phyloP scores from a whole-genome alignment of 768 basidiomycete genomes.

The Dendrothele bispora region DNA sequence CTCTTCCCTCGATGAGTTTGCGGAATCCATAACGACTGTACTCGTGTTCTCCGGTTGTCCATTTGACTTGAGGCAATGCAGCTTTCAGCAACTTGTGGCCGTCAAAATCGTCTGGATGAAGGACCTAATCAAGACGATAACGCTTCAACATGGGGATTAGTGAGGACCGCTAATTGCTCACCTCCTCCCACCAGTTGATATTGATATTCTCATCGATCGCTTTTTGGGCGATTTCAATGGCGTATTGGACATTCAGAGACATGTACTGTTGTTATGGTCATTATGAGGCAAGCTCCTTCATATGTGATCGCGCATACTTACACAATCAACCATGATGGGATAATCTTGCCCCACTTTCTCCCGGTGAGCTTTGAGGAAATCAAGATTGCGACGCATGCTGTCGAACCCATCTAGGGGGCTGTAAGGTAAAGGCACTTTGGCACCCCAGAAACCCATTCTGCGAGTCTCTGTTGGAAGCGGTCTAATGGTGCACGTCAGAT shows the following conservation, averaged over 20 bases:
- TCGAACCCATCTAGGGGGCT: constrained; percentile 26
- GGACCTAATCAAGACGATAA: background rate
- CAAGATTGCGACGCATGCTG: constrained; percentile 27
- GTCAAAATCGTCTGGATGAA: constrained; percentile 28
- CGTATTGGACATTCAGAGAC: constrained; percentile 29
- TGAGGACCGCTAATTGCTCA: background rate
- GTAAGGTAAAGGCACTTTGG: constrained; percentile 30
- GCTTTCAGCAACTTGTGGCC: constrained; percentile 27
- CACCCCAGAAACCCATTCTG: constrained; percentile 27
- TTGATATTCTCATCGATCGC: constrained; percentile 26
- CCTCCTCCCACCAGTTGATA: constrained; percentile 33
- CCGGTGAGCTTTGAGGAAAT: constrained; percentile 27
- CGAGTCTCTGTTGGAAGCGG: constrained; percentile 22
- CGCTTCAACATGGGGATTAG: background rate
- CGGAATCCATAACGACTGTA: constrained; percentile 32
- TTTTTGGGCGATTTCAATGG: constrained; percentile 25
- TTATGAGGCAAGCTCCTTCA: background rate
- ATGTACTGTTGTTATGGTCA: constrained; percentile 15
- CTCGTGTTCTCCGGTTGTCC: constrained; percentile 31
- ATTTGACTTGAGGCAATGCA: constrained; percentile 29
- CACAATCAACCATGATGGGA: constrained; percentile 25
- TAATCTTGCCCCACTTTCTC: constrained; percentile 27
- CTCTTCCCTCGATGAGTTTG: constrained; percentile 28
- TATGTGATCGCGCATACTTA: background rate
- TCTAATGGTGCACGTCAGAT: background rate